Base-by-base conservation (phyloP, 2,329 filamentous ascomycete genomes). In the Cercospora sojina region DNA sequence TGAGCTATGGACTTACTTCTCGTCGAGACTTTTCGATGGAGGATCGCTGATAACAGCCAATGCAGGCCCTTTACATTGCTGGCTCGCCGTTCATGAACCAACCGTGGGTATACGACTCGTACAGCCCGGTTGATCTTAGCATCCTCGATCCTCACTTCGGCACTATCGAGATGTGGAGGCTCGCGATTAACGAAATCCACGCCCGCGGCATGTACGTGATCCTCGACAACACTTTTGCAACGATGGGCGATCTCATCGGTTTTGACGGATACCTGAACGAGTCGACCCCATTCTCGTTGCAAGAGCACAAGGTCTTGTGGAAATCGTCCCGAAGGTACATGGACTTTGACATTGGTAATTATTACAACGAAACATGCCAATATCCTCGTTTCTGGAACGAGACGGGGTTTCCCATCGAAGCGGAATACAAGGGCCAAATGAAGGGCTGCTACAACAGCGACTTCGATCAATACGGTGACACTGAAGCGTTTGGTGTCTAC, bases 141-240 rank as follows among this genome's bases (percentile, higher is more conserved):
- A 78, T 88, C 9, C 80, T 89, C n/a, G 87, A 89, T 70, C 80
- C 82, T 51, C 87, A 89, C 73, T 87, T 84, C 68, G 87, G 87
- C 16, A 82, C 81, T 56, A 84, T 89, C 57, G 77, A 83, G 16
- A 78, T 80, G 64, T 89, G 87, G 87, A 83, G 86, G 71, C 74
- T 79, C 49, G 81, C 84, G 2, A 83, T 89, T 59, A 78, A 81
- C 5, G 86, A 87, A 64, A 87, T 89, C 16, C 87, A 89, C 70
- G 74, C 75, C 1, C 81, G 86, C 31, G 83, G 80, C 47, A 89
- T 89, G 86, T 88, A 88, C 77, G 85, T 89, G 25, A 78, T 89
- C 20, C 77, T 89, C 65, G 87, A 89, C 72, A 88, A 88, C 71
- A 89, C 87, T 1, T 82, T 88, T 71, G 83, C 85, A 55, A 89